These are phyloP conservation scores for Neodidymelliopsis sp. DNA, from an alignment of 2,329 filamentous ascomycete genomes.

Conservation along the genomic window DNA sequence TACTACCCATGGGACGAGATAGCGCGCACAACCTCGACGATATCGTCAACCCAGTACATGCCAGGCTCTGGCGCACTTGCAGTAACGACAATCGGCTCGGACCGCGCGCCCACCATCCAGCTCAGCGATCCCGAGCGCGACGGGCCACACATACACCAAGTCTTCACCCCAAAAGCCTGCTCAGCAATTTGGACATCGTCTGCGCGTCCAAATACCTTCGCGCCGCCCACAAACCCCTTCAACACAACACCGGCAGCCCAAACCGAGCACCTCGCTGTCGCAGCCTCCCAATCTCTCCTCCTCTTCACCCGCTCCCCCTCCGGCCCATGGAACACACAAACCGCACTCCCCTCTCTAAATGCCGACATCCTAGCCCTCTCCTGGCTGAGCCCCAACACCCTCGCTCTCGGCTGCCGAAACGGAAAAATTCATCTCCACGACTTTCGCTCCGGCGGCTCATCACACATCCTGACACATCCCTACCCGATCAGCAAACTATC, in stretches of 20 bases:
- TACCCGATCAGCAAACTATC: constrained; percentile 32
- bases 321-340: constrained; percentile 32
- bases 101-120: constrained; percentile 36
- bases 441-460: constrained; percentile 32
- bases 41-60: constrained; percentile 43
- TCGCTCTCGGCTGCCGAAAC: constrained; percentile 44
- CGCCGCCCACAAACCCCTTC: constrained; percentile 11
- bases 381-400: constrained; percentile 42
- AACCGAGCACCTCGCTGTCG: constrained; percentile 43
- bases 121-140: constrained; percentile 37
- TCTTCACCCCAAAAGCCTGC: constrained; percentile 36
- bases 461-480: constrained; percentile 37
- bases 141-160: constrained; percentile 36
- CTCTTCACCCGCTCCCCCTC: constrained; percentile 30
- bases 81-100: constrained; percentile 40
- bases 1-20: constrained; percentile 33
- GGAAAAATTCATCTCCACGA: constrained; percentile 46
- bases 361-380: constrained; percentile 44
- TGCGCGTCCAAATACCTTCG: constrained; percentile 30
- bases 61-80: constrained; percentile 39
- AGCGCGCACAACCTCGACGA: constrained; percentile 32
- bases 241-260: constrained; percentile 29
- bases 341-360: constrained; percentile 9
- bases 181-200: constrained; percentile 39
- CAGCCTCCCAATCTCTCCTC: constrained; percentile 35